These are phyloP conservation scores for Botrytis sinoallii DNA, from an alignment of 2,329 filamentous ascomycete genomes.

Conservation along the genomic window DNA sequence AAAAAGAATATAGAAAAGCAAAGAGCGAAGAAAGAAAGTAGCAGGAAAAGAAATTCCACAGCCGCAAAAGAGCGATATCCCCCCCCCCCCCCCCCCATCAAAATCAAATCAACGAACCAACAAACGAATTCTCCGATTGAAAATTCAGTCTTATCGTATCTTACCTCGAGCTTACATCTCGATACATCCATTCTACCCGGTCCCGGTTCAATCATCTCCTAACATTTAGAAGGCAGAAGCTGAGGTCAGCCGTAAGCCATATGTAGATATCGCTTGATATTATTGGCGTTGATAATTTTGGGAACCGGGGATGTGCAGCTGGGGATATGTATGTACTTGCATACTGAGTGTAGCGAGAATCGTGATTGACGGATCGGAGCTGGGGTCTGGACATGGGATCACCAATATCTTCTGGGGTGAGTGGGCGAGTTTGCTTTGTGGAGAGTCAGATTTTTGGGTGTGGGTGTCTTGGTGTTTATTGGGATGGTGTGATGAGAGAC, in stretches of 20 bases:
- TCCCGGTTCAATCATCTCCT: background rate
- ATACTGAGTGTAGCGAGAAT: background rate
- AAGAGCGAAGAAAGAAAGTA: background rate
- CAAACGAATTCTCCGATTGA: too few relatives aligned
- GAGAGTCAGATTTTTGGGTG: background rate
- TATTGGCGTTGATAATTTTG: background rate
- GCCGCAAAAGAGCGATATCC: background rate
- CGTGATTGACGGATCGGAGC: conserved; percentile 2
- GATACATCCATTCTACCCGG: background rate
- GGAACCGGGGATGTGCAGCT: background rate
- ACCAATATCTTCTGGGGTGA: too few relatives aligned
- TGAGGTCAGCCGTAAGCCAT: background rate
- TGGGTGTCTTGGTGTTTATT: too few relatives aligned
- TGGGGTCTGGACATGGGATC: background rate
- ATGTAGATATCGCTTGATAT: background rate
- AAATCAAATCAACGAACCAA: background rate
- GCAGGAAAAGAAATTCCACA: background rate
- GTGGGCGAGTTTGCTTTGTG: background rate
- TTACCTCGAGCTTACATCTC: background rate
- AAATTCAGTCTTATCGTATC: background rate
- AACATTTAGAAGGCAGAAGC: background rate
- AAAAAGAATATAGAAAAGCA: background rate
- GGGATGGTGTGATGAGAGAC: too few relatives aligned
- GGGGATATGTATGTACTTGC: background rate
- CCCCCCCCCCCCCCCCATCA: background rate